A percentile compares a stretch with the other conserved stretches of the same genome.
phyloP scores from a whole-genome alignment of 192 early-diverging fungal genomes.

The Thamnidium elegans region DNA sequence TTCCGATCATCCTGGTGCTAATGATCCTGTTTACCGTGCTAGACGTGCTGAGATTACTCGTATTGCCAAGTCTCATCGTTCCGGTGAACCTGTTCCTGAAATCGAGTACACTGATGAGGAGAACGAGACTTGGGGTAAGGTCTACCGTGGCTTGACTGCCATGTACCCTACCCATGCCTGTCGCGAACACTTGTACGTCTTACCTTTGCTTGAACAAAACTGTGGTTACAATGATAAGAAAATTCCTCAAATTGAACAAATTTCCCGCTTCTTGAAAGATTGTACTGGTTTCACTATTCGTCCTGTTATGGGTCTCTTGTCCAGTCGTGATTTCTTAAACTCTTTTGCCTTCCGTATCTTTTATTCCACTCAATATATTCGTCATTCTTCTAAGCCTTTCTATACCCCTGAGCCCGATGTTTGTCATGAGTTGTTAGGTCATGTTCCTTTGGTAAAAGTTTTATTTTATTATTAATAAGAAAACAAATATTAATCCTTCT shows the following conservation, averaged over 20 bases:
- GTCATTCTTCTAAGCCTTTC: slow-evolving; percentile 85
- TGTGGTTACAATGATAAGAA: slow-evolving; percentile 81
- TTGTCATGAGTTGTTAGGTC: slow-evolving; percentile 95
- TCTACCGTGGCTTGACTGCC: slow-evolving; percentile 68
- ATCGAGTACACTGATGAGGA: slow-evolving; percentile 82
- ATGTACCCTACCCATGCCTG: slow-evolving; percentile 88
- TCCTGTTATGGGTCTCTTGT: slow-evolving; percentile 91
- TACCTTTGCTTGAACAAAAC: slow-evolving; percentile 87
- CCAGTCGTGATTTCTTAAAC: slow-evolving; percentile 93
- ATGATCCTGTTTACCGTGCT: slow-evolving; percentile 79
- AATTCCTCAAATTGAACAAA: slow-evolving; percentile 87
- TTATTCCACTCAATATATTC: slow-evolving; percentile 96
- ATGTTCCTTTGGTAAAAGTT: slow-evolving; percentile 59
- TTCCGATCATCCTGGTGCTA: slow-evolving; percentile 92
- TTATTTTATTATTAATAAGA: not conserved
- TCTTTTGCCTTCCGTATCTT: slow-evolving; percentile 96
- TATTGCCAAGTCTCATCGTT: slow-evolving; percentile 75
- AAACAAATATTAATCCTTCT: not conserved
- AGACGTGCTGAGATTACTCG: slow-evolving; percentile 81
- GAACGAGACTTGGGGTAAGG: slow-evolving; percentile 79
- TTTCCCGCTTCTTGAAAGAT: slow-evolving; percentile 89
- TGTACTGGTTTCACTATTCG: slow-evolving; percentile 94
- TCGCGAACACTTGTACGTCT: slow-evolving; percentile 87
- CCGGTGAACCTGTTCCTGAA: slow-evolving; percentile 75
- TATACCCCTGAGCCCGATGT: slow-evolving; percentile 95